Conservation (phyloP, 371 early-diverging fungal genomes). For the Rhizopus microsporus region DNA sequence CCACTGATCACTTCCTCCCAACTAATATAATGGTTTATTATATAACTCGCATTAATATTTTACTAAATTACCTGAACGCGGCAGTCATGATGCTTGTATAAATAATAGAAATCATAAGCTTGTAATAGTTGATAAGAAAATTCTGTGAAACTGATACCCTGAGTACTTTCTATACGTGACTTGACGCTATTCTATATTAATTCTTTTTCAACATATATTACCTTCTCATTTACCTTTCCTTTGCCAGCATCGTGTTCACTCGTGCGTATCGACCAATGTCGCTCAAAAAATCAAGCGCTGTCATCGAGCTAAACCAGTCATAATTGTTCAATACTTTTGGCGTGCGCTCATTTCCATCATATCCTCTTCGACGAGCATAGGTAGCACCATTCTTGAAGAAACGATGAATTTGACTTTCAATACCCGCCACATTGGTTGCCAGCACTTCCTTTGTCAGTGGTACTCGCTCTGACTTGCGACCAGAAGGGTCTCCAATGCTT, state of each 20-base stretch:
- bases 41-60: not conserved
- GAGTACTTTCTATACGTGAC: slow-evolving; percentile 73
- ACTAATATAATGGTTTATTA: slow-evolving; percentile 37
- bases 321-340: slow-evolving; percentile 78
- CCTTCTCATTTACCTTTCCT: slow-evolving; percentile 66
- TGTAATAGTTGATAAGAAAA: slow-evolving; percentile 95
- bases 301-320: slow-evolving; percentile 79
- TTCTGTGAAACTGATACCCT: slow-evolving; percentile 94
- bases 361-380: slow-evolving; percentile 59
- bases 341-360: slow-evolving; percentile 18
- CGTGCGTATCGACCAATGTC: slow-evolving; percentile 79
- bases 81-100: slow-evolving; percentile 69
- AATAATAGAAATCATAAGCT: slow-evolving; percentile 91
- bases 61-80: slow-evolving; percentile 60
- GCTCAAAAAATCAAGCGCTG: slow-evolving; percentile 79
- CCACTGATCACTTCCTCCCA: slow-evolving; percentile 98
- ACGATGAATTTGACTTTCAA: slow-evolving; percentile 68
- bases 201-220: not conserved
- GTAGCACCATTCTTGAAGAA: slow-evolving; percentile 70
- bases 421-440: slow-evolving; percentile 64
- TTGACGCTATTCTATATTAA: slow-evolving; percentile 55
- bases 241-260: slow-evolving; percentile 83
- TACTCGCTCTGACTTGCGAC: slow-evolving; percentile 78
- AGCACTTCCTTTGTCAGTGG: slow-evolving; percentile 62
- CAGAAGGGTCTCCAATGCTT: slow-evolving; percentile 92